A percentile compares a stretch with the other conserved stretches of the same genome.
Conservation (phyloP, 169 alveolate species). For the Eimeria sp. region DNA sequence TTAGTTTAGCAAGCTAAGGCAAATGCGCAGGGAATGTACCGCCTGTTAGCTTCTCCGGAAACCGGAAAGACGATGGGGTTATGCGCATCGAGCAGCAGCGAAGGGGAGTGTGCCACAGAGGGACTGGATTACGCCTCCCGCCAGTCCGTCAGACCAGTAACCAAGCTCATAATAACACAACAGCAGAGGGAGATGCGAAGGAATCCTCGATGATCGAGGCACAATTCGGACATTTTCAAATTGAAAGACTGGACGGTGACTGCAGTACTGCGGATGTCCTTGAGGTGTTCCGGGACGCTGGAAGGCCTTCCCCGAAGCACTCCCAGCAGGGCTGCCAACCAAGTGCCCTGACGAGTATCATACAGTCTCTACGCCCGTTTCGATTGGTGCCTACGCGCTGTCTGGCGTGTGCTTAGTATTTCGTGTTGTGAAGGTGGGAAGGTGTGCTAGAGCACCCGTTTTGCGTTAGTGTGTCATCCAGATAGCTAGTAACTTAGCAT, state of each 20-base stretch:
- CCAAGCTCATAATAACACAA: too few relatives aligned
- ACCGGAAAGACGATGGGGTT: too few relatives aligned
- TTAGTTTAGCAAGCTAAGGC: too few relatives aligned
- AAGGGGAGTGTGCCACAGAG: too few relatives aligned
- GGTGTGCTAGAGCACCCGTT: background rate
- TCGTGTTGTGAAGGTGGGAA: background rate
- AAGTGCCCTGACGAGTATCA: conserved; percentile 1
- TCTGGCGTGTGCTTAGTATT: background rate
- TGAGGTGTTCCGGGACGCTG: background rate
- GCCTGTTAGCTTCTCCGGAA: too few relatives aligned
- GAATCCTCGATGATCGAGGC: too few relatives aligned
- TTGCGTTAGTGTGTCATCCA: background rate
- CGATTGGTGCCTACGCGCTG: conserved; percentile 2
- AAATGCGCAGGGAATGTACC: too few relatives aligned
- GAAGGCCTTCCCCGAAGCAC: background rate
- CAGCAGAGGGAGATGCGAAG: too few relatives aligned
- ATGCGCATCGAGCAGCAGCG: too few relatives aligned
- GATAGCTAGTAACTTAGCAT: background rate
- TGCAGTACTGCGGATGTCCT: background rate
- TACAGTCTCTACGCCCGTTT: background rate
- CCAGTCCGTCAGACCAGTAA: background rate
- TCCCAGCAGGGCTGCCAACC: background rate
- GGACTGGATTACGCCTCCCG: background rate
- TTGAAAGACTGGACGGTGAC: background rate
- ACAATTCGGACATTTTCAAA: background rate